Evolutionary conservation across 2,329 filamentous ascomycete species (phyloP).

Genomic region (Ascocoryne sarcoides): DNA sequence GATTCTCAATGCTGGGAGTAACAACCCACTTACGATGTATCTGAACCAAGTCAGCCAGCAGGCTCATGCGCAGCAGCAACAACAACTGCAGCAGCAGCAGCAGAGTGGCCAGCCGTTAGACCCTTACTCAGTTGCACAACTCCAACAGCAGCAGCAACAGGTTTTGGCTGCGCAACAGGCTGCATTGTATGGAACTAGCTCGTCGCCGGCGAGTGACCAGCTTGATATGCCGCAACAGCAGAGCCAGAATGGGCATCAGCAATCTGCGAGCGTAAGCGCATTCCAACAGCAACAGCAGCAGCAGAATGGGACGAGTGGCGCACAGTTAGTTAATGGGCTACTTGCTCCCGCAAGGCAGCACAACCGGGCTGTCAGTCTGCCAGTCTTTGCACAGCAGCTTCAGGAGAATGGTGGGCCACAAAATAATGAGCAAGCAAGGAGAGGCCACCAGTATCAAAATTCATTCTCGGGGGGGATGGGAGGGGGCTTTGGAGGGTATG

Average conservation of each 20-base stretch:
- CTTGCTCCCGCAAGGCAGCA: slow-evolving; percentile 60
- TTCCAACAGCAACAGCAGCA: slow-evolving; percentile 34
- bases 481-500: slow-evolving; percentile 37
- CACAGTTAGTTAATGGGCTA: slow-evolving; percentile 67
- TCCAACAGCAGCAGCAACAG: slow-evolving; percentile 63
- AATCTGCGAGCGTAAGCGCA: slow-evolving; percentile 57
- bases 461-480: slow-evolving; percentile 37
- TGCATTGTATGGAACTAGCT: slow-evolving; percentile 66
- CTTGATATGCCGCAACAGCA: slow-evolving; percentile 54
- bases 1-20: slow-evolving; percentile 69
- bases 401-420: slow-evolving; percentile 36
- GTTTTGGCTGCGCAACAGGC: slow-evolving; percentile 68
- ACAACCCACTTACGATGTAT: slow-evolving; percentile 90
- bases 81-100: too few relatives aligned
- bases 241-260: slow-evolving; percentile 45
- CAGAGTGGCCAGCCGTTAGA: slow-evolving; percentile 37
- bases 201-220: slow-evolving; percentile 42
- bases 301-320: slow-evolving; percentile 38
- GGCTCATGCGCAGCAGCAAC: slow-evolving; percentile 58
- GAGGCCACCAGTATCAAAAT: slow-evolving; percentile 58
- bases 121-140: slow-evolving; percentile 31
- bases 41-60: slow-evolving; percentile 73
- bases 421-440: slow-evolving; percentile 38
- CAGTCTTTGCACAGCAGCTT: slow-evolving; percentile 54
- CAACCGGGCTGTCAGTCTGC: slow-evolving; percentile 72